phyloP scores from a whole-genome alignment of 768 basidiomycete species.

The Pleurotus platypus region DNA sequence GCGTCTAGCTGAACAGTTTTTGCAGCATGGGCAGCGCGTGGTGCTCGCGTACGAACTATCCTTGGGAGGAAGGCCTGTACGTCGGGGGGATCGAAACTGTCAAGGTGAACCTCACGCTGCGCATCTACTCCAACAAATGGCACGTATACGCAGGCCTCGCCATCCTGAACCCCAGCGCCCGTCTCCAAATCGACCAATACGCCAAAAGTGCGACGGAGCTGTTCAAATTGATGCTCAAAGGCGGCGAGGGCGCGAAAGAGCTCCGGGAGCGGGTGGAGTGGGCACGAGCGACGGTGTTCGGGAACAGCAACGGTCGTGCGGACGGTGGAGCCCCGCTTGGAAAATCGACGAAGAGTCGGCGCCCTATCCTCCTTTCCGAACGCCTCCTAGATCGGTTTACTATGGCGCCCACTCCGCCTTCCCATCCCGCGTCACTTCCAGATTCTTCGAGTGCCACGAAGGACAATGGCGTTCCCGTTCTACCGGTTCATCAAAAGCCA shows the following conservation, averaged over 20 bases:
- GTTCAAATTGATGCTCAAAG: slow-evolving; percentile 92
- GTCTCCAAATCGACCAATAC: slow-evolving; percentile 87
- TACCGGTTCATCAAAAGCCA: background rate
- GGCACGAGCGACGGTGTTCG: slow-evolving; percentile 78
- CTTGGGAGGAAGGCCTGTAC: slow-evolving; percentile 95
- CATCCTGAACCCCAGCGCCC: slow-evolving; percentile 90
- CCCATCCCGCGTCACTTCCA: slow-evolving; percentile 5
- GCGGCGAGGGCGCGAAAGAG: slow-evolving; percentile 32
- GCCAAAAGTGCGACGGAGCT: slow-evolving; percentile 81
- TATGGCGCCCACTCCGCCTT: slow-evolving; percentile 41
- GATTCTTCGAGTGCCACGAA: slow-evolving; percentile 6
- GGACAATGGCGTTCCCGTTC: background rate
- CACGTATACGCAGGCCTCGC: slow-evolving; percentile 99
- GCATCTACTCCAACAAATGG: slow-evolving; percentile 97
- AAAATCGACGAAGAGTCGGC: slow-evolving; percentile 23
- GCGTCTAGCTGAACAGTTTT: background rate
- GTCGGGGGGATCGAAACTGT: slow-evolving; percentile 97
- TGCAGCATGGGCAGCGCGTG: slow-evolving; percentile 97
- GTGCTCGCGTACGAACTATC: slow-evolving; percentile 72
- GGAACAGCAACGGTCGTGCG: slow-evolving; percentile 21
- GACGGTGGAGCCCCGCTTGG: slow-evolving; percentile 1
- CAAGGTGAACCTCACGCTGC: slow-evolving; percentile 94
- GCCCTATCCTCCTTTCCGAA: slow-evolving; percentile 80
- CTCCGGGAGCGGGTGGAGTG: slow-evolving; percentile 72
- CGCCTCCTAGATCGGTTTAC: slow-evolving; percentile 88